These are phyloP conservation scores for Cordyceps javanica DNA, from an alignment of 2,329 filamentous ascomycete species.

Conservation along the genomic window DNA sequence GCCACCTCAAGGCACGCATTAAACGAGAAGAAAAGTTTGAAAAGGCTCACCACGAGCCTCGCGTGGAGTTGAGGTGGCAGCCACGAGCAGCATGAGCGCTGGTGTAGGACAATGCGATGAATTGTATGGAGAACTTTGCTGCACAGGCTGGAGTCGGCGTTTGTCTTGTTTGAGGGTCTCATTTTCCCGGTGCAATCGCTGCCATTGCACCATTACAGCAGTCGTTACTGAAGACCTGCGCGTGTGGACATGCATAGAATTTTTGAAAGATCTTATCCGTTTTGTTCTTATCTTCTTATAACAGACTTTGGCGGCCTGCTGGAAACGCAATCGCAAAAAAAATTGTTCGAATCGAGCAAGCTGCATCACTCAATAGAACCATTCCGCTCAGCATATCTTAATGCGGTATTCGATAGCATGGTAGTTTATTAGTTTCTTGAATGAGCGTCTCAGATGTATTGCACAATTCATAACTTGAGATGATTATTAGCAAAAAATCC, in stretches of 20 bases:
- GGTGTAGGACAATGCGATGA: neutral
- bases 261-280: neutral
- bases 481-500: too few species aligned
- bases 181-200: neutral
- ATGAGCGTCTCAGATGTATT: neutral
- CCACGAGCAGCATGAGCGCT: neutral
- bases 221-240: neutral
- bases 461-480: neutral
- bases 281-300: neutral
- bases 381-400: conserved; percentile 12
- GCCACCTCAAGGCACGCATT: conserved; percentile 33
- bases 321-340: neutral
- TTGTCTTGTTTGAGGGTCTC: neutral
- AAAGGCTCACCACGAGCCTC: neutral
- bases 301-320: neutral
- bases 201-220: neutral
- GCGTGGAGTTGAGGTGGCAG: neutral
- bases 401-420: conserved; percentile 9
- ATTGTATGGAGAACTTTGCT: neutral
- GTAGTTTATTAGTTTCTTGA: conserved; percentile 1
- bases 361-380: neutral
- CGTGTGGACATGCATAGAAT: neutral
- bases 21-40: neutral
- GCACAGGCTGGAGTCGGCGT: conserved; percentile 9
- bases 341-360: neutral